Base-by-base conservation (phyloP, 768 basidiomycete genomes). In the Crucibulum laeve region DNA sequence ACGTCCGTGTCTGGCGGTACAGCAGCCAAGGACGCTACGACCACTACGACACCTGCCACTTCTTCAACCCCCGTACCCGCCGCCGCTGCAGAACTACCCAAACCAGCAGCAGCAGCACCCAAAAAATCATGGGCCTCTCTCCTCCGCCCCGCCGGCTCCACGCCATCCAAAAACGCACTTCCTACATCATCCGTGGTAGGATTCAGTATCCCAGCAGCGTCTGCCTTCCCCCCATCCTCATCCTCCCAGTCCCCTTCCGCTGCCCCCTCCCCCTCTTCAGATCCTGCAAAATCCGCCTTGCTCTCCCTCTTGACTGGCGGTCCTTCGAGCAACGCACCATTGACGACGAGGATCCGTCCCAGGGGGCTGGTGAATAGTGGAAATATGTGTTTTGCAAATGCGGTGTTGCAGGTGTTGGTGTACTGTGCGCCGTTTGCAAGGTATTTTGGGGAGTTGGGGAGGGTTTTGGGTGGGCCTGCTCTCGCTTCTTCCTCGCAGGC, bases 351-450 rank as follows among this genome's bases (percentile, higher is more conserved):
- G 38, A 76, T 89, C 25, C 69, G 73, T 5, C 80, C 90, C 0
- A 73, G 94, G 11, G 95, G 95, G 4, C 67, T 99, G 38, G 73
- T 98, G 52, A 99, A 99, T 63, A 86, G 80, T 2, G 94, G 95
- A 0, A 99, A 99, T 64, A 84, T 97, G 83, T 99, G 95, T 61
- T 99, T 97, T 58, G 93, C 93, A 22, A 99, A 97, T 55, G 82
- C 92, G 0, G 88, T 97, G 18, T 69, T 99, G 23, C 95, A 98
- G 67, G 80, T 87, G 1, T 73, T 99, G 22, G 77, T 94, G 1
- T 95, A 92, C 62, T 91, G 87, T 53, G 74, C 78, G n/a, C 90
- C 87, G 1, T 97, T 98, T 62, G 82, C 83, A 55, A 72, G 72
- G 36, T 62, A 97, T 25, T 87, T 99, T 56, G 68, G 64, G 17